Base-by-base conservation (phyloP, 2,329 filamentous ascomycete genomes). In the Hyphodiscus sp. region DNA sequence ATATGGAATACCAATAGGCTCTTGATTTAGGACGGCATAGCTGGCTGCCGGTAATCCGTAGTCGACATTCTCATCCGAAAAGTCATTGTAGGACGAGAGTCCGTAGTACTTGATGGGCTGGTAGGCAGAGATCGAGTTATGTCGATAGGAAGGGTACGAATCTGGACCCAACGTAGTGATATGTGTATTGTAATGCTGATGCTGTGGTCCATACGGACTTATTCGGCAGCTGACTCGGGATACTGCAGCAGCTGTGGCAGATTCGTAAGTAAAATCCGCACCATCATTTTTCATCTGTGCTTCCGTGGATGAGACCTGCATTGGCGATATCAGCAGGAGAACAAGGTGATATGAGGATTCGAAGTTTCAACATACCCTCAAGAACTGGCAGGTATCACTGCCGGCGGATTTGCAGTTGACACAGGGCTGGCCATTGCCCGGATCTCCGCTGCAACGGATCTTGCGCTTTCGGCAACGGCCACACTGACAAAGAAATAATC, bases 361-460 rank as follows among this genome's bases (percentile, higher is more conserved):
- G 42, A 20, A 16, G 20, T 6, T 38, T 43, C 41, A 47, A 55
- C 71, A 67, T 76, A 95, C 92, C 70, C 92, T 80, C 58, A 95
- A 75, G 66, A 95, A 96, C 53, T 85, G 81, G 68, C 92, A 96
- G 6, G 78, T 74, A 20, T 85, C 80, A 23, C 79, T 74, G 13
- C 87, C 86, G 50, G 91, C 86, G 57, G 77, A 82, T 64, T 83
- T 86, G 74, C 92, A 97, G 69, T 91, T 95, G 11, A 79, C 76
- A 70, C 92, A 97, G n/a, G 61, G 61, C 5, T 85, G 83, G n/a
- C 86, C 87, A 64, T 86, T 82, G 30, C 87, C 87, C 33, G 79
- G 76, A 67, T 96, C 90, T 44, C 92, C 92, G 65, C 88, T 95
- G 73, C 92, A 97, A 62, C 89, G 86, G 64, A 97, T 97, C 76